A percentile compares a stretch with the other conserved stretches of the same genome.
Evolutionary conservation across 2,329 filamentous ascomycete species (phyloP).

Genomic region (Penicillium paneum): DNA sequence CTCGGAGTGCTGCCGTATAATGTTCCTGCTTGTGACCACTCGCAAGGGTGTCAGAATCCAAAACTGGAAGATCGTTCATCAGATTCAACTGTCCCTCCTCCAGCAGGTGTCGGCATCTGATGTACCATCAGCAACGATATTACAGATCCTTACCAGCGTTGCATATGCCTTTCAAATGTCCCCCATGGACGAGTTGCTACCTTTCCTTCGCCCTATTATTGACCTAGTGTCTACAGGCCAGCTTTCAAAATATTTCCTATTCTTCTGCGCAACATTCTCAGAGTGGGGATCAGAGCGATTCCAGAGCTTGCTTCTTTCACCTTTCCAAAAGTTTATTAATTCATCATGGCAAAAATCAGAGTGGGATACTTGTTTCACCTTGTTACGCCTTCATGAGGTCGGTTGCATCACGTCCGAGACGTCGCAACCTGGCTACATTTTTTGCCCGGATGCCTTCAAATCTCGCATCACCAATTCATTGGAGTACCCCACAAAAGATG

Average conservation of each 20-base stretch:
- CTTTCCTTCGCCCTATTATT: slow-evolving; percentile 64
- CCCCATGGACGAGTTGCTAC: slow-evolving; percentile 74
- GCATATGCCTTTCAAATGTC: slow-evolving; percentile 71
- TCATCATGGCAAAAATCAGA: slow-evolving; percentile 69
- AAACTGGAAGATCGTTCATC: slow-evolving; percentile 67
- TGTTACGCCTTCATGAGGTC: slow-evolving; percentile 57
- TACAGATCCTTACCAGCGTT: slow-evolving; percentile 45
- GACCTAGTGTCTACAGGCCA: slow-evolving; percentile 63
- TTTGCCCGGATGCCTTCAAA: slow-evolving; percentile 58
- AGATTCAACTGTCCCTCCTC: slow-evolving; percentile 54
- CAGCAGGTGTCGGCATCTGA: slow-evolving; percentile 32
- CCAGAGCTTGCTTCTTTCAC: slow-evolving; percentile 69
- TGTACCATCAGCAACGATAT: slow-evolving; percentile 27
- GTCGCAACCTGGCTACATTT: slow-evolving; percentile 39
- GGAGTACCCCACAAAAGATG: slow-evolving; percentile 53
- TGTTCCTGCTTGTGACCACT: slow-evolving; percentile 69
- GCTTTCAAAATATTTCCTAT: slow-evolving; percentile 71
- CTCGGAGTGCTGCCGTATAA: slow-evolving; percentile 37
- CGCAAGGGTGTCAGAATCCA: slow-evolving; percentile 72
- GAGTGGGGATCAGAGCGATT: slow-evolving; percentile 73
- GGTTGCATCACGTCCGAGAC: slow-evolving; percentile 52
- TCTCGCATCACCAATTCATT: slow-evolving; percentile 69
- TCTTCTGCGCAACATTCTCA: slow-evolving; percentile 79
- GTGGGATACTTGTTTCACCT: slow-evolving; percentile 64
- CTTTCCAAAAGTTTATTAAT: slow-evolving; percentile 80